Evolutionary conservation across 306 rosid species (phyloP), one percentile per base, ranked within the genome.

Genomic region (Styphnolobium japonicum): DNA sequence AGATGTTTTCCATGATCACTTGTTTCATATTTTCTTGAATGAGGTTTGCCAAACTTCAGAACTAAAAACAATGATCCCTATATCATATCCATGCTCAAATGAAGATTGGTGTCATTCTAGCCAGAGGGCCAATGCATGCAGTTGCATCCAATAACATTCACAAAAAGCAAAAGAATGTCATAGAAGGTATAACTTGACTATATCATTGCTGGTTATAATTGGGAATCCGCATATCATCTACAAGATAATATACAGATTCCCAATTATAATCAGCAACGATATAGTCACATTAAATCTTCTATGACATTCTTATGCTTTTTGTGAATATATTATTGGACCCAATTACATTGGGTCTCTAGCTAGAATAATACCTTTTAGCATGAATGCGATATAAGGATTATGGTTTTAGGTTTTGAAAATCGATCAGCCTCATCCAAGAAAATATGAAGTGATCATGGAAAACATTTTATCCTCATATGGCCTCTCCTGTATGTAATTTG

Each of bases 31-130:
- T 64, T 85, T 90, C 85, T 83, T 90, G 79, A 91, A 90, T 36
- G 95, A 90, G 85, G 88, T 90, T 79, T 90, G 92, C 71, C 92
- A 90, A 72, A 92, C 95, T 65, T 90, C 92, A 18, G 91, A 90
- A 78, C 91, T 91, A 37, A 91, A 90, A 75, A 86, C 86, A 34
- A 87, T 90, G 85, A 77, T 88, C 69, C 89, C 95, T 1, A 42
- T 90, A 70, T 81, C 91, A 4, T 79, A 75, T 53, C 78, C 85
- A 62, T 83, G 82, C 83, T 33, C 40, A 15, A 15, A 71, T 51
- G 80, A 77, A 60, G 4, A 88, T 92, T 39, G 92, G 85, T 34
- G 95, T 90, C 10, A 73, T 90, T 83, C 90, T 90, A 40, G 92
- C 95, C 60, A 92, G 92, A 51, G 91, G 88, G 33, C 95, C 92